Evolutionary conservation across 2,329 filamentous ascomycete species (phyloP).

Genomic region (Hymenoscyphus infarciens): DNA sequence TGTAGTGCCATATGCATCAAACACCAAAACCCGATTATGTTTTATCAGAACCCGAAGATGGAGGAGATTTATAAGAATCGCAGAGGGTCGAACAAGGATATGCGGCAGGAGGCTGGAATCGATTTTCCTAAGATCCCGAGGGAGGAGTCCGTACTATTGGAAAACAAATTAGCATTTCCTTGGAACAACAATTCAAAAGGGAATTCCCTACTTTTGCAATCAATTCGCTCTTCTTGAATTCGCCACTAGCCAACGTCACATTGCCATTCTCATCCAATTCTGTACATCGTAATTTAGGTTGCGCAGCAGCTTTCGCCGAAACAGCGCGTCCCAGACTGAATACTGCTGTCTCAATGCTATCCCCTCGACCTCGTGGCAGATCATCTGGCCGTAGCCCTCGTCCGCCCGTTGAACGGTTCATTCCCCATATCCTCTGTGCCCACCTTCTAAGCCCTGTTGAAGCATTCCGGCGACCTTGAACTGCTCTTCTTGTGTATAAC

Average conservation of each 20-base stretch:
- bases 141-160: slow-evolving; percentile 77
- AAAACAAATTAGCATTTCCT: slow-evolving; percentile 23
- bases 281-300: slow-evolving; percentile 85
- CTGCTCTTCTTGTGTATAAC: background rate
- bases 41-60: slow-evolving; percentile 96
- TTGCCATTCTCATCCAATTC: slow-evolving; percentile 92
- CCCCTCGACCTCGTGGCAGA: slow-evolving; percentile 55
- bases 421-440: slow-evolving; percentile 29
- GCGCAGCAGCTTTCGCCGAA: slow-evolving; percentile 73
- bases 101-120: slow-evolving; percentile 94
- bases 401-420: slow-evolving; percentile 20
- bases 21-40: slow-evolving; percentile 87
- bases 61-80: slow-evolving; percentile 93
- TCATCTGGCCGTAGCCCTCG: slow-evolving; percentile 52
- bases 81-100: slow-evolving; percentile 87
- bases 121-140: slow-evolving; percentile 94
- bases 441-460: slow-evolving; percentile 25
- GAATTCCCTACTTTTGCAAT: slow-evolving; percentile 72
- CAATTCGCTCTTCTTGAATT: slow-evolving; percentile 96
- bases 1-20: slow-evolving; percentile 92
- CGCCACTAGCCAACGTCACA: slow-evolving; percentile 87
- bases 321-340: slow-evolving; percentile 69
- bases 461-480: slow-evolving; percentile 19
- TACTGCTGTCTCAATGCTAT: slow-evolving; percentile 56
- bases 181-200: slow-evolving; percentile 17